Conservation (phyloP, 306 rosid species). For the Lathyrus tuberosus region DNA sequence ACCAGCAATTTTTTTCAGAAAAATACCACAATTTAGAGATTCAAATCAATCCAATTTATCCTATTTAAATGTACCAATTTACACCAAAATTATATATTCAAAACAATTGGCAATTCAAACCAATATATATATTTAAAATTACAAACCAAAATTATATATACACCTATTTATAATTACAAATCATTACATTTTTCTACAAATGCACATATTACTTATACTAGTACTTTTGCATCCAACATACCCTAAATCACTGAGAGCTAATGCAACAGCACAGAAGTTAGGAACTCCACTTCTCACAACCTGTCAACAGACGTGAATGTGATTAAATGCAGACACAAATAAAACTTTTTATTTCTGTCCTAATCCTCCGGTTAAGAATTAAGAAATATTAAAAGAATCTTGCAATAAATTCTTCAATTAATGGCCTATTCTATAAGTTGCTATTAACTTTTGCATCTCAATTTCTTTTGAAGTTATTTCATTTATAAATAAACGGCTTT, state of each 20-base stretch:
- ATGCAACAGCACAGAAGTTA: slow-evolving; percentile 91
- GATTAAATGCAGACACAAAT: slow-evolving; percentile 1
- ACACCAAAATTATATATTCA: no score
- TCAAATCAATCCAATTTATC: no score
- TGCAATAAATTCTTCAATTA: background rate
- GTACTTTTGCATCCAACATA: no score
- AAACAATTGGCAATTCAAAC: no score
- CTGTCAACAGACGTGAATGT: slow-evolving; percentile 49
- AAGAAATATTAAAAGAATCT: background rate
- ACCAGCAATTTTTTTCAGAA: no score
- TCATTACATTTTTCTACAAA: no score
- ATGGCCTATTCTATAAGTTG: background rate
- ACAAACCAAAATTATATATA: no score
- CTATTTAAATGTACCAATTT: no score
- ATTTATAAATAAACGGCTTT: background rate
- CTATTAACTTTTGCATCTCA: background rate
- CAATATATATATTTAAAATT: no score
- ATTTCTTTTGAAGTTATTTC: background rate
- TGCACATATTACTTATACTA: no score
- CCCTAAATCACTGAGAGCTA: slow-evolving; percentile 90
- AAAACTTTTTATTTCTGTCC: background rate
- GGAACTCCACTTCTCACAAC: slow-evolving; percentile 95
- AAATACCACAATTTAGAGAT: no score
- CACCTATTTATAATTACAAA: no score
- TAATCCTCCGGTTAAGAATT: background rate